Conservation (phyloP, 805 yeast genomes). For the Gaillardinia entomophila region DNA sequence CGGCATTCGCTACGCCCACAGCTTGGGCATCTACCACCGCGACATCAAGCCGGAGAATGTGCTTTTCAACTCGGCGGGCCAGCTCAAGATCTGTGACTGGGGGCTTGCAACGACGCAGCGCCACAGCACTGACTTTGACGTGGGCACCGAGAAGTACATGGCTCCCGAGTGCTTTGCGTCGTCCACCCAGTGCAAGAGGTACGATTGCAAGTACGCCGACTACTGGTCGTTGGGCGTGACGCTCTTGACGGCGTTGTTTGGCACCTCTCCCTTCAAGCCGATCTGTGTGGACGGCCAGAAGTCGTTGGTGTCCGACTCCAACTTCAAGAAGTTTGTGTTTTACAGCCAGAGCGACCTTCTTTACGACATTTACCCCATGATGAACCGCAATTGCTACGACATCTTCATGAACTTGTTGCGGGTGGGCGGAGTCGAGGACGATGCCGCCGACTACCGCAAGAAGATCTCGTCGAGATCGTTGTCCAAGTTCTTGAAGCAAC, state of each 20-base stretch:
- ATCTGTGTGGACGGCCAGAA: conserved; percentile 3
- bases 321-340: conserved; percentile 38
- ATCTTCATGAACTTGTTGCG: conserved; percentile 37
- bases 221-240: conserved; percentile 53
- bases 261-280: conserved; percentile 48
- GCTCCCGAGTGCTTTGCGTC: conserved; percentile 43
- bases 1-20: conserved; percentile 53
- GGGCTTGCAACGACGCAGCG: conserved; percentile 49
- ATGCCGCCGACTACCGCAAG: conserved; percentile 11
- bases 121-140: conserved; percentile 28
- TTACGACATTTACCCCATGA: conserved; percentile 44
- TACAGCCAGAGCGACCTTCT: conserved; percentile 33
- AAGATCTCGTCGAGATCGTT: conserved; percentile 29
- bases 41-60: conserved; percentile 74
- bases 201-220: conserved; percentile 45
- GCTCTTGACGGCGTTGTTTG: conserved; percentile 43
- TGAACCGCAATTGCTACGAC: conserved; percentile 37
- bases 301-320: conserved; percentile 27
- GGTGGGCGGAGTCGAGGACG: conserved; percentile 32
- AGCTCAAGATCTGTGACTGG: conserved; percentile 68
- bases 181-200: conserved; percentile 8
- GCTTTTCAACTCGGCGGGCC: conserved; percentile 44
- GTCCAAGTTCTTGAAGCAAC: conserved; percentile 23
- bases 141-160: conserved; percentile 59
- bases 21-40: conserved; percentile 57